Base-by-base conservation (phyloP, 805 yeast species). In the Metschnikowia orientalis region DNA sequence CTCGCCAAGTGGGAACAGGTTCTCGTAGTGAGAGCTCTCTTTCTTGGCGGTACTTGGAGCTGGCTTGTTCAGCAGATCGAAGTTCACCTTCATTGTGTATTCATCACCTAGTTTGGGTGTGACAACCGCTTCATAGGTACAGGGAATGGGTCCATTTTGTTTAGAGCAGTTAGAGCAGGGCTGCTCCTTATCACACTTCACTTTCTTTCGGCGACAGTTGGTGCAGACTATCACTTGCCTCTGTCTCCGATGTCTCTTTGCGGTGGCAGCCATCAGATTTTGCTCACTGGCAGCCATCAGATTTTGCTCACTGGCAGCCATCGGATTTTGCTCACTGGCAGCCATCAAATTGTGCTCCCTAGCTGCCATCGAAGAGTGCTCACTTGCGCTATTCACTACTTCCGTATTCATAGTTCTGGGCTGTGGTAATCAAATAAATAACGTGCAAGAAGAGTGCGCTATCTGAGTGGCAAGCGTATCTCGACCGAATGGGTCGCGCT, bases 171-270 rank as follows among this genome's bases (percentile, higher is more conserved):
- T 45, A n/a, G 49, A 46, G 24, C 60, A 55, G 2, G 60, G 60
- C 25, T 40, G 26, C 11, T 42, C 39, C 22, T 53, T 44, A 37
- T 61, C 62, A 40, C 67, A 61, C 30, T 52, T 57, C 42, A 60
- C 51, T 40, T 61, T 61, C 26, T 54, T 48, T 26, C 49, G 39
- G 32, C 57, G 57, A 39, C 67, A 61, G 38, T 48, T 54, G 18
- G 45, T 43, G 36, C 67, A 61, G 4, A 53, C 58, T 14, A 51
- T 36, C 14, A 54, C 51, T 5, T 54, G 51, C 30, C 56, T 47
- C 25, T 46, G 47, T 13, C 54, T 42, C 24, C 45, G 44, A 15
- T 21, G 33, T 13, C 34, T 37, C 15, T 12, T 23, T 18, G 32
- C n/a, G 20, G 26, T 31, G 9, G 24, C 28, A 13, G 6, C 32